These are phyloP conservation scores for Blastobotrys persicus DNA, from an alignment of 1,139 yeast species.

Conservation along the genomic window DNA sequence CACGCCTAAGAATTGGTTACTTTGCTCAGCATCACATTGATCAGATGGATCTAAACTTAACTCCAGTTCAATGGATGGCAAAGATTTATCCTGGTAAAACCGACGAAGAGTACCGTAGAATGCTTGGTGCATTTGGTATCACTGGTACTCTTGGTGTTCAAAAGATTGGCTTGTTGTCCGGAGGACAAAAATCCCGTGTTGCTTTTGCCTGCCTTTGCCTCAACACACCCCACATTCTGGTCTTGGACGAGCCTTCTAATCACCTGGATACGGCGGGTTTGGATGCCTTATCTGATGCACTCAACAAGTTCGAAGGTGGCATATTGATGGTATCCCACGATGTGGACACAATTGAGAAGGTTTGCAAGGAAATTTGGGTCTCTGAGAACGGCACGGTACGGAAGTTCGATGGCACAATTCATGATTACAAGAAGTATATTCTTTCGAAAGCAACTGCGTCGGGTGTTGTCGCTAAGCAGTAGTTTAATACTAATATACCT, in stretches of 20 bases:
- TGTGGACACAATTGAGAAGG: slow-evolving; percentile 81
- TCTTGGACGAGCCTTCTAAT: slow-evolving; percentile 97
- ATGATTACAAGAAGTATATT: slow-evolving; percentile 87
- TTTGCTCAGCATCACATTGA: slow-evolving; percentile 99
- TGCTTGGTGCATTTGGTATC: slow-evolving; percentile 94
- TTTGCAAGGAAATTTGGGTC: slow-evolving; percentile 93
- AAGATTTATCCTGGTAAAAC: slow-evolving; percentile 85
- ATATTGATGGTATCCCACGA: slow-evolving; percentile 97
- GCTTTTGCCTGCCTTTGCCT: slow-evolving; percentile 95
- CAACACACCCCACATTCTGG: slow-evolving; percentile 85
- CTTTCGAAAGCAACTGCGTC: slow-evolving; percentile 70
- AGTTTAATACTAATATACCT: slow-evolving; percentile 9
- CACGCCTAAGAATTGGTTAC: slow-evolving; percentile 89
- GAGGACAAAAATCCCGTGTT: slow-evolving; percentile 98
- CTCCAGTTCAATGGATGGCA: slow-evolving; percentile 96
- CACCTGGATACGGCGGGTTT: slow-evolving; percentile 98
- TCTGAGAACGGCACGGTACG: slow-evolving; percentile 80
- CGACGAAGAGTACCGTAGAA: slow-evolving; percentile 96
- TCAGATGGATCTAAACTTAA: slow-evolving; percentile 84
- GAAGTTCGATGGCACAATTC: slow-evolving; percentile 79
- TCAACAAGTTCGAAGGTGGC: slow-evolving; percentile 88
- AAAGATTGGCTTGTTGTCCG: slow-evolving; percentile 84
- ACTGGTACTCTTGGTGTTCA: slow-evolving; percentile 92
- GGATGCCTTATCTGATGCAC: slow-evolving; percentile 90
- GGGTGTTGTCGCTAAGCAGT: slow-evolving; percentile 89